These are phyloP conservation scores for Populus hybrid DNA, from an alignment of 441 rosid species.

Conservation along the genomic window DNA sequence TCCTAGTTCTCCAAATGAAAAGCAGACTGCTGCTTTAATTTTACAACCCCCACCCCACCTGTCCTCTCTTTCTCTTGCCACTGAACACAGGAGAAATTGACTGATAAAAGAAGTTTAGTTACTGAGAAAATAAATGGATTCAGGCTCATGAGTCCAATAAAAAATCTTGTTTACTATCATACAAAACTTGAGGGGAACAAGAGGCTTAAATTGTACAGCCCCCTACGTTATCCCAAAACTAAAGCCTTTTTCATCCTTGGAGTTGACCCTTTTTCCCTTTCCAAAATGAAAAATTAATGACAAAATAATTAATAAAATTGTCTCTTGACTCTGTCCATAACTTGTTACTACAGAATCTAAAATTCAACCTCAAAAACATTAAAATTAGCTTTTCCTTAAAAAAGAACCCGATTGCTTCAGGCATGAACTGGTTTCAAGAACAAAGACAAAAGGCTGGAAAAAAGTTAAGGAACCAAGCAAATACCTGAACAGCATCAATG, in stretches of 20 bases:
- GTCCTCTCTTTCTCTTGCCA: background rate
- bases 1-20: background rate
- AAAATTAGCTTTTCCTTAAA: background rate
- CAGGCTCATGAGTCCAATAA: background rate
- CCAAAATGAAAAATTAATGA: background rate
- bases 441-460: background rate
- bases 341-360: background rate
- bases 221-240: background rate
- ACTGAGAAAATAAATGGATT: background rate
- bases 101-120: no score
- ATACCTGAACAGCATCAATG: slow-evolving; percentile 94
- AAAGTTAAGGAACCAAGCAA: background rate
- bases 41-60: background rate
- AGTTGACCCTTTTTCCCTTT: background rate
- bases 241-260: background rate
- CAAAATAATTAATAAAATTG: no score
- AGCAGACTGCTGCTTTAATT: background rate
- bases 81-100: background rate
- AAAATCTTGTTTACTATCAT: no score
- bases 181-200: background rate
- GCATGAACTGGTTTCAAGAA: background rate
- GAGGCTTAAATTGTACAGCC: background rate
- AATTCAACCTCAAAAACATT: background rate
- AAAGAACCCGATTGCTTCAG: background rate
- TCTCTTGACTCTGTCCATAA: background rate